phyloP scores from a whole-genome alignment of 176 grass and related monocot genomes.

The Echinochloa phyllopogon region DNA sequence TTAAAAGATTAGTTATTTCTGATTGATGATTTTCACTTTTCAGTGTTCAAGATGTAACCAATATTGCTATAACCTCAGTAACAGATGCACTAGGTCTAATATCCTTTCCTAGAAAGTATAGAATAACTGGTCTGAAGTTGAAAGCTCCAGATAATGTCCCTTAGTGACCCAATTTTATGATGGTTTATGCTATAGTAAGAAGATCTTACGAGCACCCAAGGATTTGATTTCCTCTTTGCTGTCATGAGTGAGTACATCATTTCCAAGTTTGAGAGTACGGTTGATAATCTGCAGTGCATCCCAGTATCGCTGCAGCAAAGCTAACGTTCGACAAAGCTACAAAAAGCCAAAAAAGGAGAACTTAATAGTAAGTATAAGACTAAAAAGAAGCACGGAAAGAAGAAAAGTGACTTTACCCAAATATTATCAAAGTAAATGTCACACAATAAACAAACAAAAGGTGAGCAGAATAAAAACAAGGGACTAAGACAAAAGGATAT shows the following conservation, averaged over 20 bases:
- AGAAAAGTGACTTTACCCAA: not conserved
- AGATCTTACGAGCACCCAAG: slow-evolving; percentile 83
- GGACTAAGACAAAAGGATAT: not conserved
- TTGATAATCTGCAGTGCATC: slow-evolving; percentile 92
- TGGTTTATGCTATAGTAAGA: not conserved
- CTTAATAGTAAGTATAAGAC: not conserved
- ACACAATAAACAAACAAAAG: not conserved
- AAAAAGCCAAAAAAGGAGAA: not conserved
- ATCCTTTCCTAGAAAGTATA: not conserved
- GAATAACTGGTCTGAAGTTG: not conserved
- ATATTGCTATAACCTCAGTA: not conserved
- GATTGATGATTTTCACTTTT: slow-evolving; percentile 18
- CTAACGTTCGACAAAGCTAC: slow-evolving; percentile 85
- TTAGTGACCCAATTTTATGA: not conserved
- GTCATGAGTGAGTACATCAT: slow-evolving; percentile 63
- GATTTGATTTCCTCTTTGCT: slow-evolving; percentile 74
- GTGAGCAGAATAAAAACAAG: not conserved
- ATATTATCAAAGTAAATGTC: not conserved
- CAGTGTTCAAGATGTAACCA: not conserved
- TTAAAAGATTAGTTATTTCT: slow-evolving; percentile 19
- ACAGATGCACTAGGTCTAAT: not conserved
- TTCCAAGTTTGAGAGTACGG: slow-evolving; percentile 77
- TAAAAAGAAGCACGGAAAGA: not conserved
- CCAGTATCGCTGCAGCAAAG: slow-evolving; percentile 70
- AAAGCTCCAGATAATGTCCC: not conserved